phyloP scores from a whole-genome alignment of 345 rosid species.

The Lepidium didymum region DNA sequence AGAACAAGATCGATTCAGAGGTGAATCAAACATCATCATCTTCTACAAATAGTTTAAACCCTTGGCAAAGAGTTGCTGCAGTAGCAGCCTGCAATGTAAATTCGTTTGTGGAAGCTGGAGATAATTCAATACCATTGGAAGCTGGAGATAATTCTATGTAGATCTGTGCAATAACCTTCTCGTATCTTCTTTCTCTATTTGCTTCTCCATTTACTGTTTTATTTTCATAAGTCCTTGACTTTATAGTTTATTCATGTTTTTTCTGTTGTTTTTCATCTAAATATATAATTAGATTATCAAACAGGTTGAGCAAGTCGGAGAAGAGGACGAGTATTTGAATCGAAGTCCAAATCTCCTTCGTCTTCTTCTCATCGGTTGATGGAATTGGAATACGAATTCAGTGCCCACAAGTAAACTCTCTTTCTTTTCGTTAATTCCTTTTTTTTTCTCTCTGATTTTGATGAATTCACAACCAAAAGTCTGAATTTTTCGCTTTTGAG shows the following conservation, averaged over 20 bases:
- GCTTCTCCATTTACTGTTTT: too few relatives aligned
- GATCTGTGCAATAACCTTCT: too few relatives aligned
- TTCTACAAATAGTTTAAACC: slow-evolving; percentile 43
- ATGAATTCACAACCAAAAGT: neutral
- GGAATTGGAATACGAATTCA: slow-evolving; percentile 59
- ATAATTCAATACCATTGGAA: slow-evolving; percentile 47
- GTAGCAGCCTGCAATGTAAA: slow-evolving; percentile 40
- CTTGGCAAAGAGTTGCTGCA: slow-evolving; percentile 54
- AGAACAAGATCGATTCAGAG: slow-evolving; percentile 36
- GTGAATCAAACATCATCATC: slow-evolving; percentile 33
- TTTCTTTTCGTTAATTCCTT: neutral
- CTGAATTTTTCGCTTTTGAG: neutral
- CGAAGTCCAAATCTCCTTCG: slow-evolving; percentile 29
- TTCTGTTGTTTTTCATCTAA: too few relatives aligned
- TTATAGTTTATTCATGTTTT: too few relatives aligned
- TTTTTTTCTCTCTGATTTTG: neutral
- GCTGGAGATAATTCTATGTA: too few relatives aligned
- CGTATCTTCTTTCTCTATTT: too few relatives aligned
- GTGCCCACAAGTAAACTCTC: slow-evolving; percentile 82
- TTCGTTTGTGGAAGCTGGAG: slow-evolving; percentile 35
- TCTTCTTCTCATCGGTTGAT: slow-evolving; percentile 64
- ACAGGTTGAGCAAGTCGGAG: too few relatives aligned
- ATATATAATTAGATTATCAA: too few relatives aligned
- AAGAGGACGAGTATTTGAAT: too few relatives aligned
- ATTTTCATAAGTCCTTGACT: too few relatives aligned